Evolutionary conservation across 768 basidiomycete species (phyloP).

Genomic region (Scleroderma bovista): DNA sequence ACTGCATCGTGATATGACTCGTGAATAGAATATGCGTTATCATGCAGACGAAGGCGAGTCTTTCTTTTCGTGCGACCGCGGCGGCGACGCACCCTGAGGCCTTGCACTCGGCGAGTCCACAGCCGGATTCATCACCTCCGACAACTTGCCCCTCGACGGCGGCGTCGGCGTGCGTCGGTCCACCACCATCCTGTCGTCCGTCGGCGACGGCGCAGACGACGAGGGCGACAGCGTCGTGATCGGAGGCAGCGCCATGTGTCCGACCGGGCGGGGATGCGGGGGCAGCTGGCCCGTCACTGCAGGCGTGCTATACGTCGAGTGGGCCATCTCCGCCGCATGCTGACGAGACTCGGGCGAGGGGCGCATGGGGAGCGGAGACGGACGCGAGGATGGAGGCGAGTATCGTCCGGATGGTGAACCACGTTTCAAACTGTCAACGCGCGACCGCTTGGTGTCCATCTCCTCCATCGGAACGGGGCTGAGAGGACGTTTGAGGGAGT

Average conservation of each 20-base stretch:
- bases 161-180: slow-evolving; percentile 44
- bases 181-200: slow-evolving; percentile 31
- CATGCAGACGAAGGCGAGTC: slow-evolving; percentile 22
- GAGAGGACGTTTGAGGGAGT: slow-evolving; percentile 58
- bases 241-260: slow-evolving; percentile 55
- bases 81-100: slow-evolving; percentile 51
- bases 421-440: slow-evolving; percentile 50
- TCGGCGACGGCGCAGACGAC: slow-evolving; percentile 51
- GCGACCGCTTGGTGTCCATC: slow-evolving; percentile 54
- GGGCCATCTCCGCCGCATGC: slow-evolving; percentile 21
- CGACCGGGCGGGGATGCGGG: slow-evolving; percentile 71
- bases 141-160: slow-evolving; percentile 47
- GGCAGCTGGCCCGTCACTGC: slow-evolving; percentile 58
- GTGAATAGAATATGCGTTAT: background rate
- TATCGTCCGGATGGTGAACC: slow-evolving; percentile 49
- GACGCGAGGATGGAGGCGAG: slow-evolving; percentile 59
- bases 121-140: slow-evolving; percentile 44
- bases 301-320: slow-evolving; percentile 39
- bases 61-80: slow-evolving; percentile 33
- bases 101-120: slow-evolving; percentile 50
- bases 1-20: background rate
- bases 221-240: slow-evolving; percentile 65
- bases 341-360: slow-evolving; percentile 67
- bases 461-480: slow-evolving; percentile 62
- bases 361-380: slow-evolving; percentile 72